Percentiles rank a stretch among this genome's conserved stretches.
Conservation (phyloP, 805 yeast genomes). For the Komagataella ulmi region DNA sequence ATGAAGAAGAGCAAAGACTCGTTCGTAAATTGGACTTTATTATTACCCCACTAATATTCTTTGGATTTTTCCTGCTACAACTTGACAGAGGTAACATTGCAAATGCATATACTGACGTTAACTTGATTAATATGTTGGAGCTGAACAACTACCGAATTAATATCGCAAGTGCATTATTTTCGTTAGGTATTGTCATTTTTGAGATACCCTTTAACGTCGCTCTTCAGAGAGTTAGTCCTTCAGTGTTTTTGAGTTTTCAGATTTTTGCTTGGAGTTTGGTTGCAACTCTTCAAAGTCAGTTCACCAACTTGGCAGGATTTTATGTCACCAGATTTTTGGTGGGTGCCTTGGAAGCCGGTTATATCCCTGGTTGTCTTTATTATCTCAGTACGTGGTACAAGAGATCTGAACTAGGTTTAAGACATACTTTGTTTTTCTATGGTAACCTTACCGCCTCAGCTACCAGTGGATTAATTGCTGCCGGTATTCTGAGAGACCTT, state of each 20-base stretch:
- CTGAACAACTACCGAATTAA: conserved; percentile 27
- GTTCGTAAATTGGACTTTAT: conserved; percentile 27
- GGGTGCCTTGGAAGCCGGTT: conserved; percentile 55
- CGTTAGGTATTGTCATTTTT: conserved; percentile 25
- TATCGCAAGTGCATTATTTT: conserved; percentile 25
- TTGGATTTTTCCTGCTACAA: conserved; percentile 33
- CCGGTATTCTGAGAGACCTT: conserved; percentile 35
- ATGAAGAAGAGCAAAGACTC: conserved; percentile 16
- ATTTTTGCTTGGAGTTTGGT: conserved; percentile 25
- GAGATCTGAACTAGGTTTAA: conserved; percentile 34
- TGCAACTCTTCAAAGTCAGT: conserved; percentile 19
- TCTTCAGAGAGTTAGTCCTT: conserved; percentile 23
- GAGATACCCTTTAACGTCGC: conserved; percentile 25
- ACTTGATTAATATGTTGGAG: conserved; percentile 27
- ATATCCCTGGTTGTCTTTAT: conserved; percentile 47
- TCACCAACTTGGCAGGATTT: conserved; percentile 12
- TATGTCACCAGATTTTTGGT: conserved; percentile 37
- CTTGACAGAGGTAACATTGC: conserved; percentile 36
- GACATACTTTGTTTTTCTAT: conserved; percentile 22
- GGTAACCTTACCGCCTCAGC: conserved; percentile 23
- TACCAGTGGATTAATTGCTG: conserved; percentile 24
- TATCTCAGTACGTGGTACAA: conserved; percentile 44
- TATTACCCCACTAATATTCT: conserved; percentile 29
- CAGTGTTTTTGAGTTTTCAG: conserved; percentile 3
- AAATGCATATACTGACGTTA: conserved; percentile 34